A percentile compares a stretch with the other conserved stretches of the same genome.
These are phyloP conservation scores for Podila verticillata DNA, from an alignment of 192 early-diverging fungal species.

Conservation along the genomic window DNA sequence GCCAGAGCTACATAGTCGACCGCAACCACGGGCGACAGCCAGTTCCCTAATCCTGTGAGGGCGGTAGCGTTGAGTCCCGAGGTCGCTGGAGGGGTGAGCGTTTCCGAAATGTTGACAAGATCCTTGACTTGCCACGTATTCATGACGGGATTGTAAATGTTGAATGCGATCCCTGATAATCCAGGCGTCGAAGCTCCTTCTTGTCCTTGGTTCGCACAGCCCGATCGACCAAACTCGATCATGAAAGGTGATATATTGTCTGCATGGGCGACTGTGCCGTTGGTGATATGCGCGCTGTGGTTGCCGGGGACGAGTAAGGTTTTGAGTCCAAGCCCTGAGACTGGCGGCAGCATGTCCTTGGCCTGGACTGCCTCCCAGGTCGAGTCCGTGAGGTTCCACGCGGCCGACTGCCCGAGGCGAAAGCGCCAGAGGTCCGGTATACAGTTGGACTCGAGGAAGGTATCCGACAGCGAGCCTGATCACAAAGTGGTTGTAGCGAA, in stretches of 20 bases:
- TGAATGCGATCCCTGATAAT: slow-evolving; percentile 39
- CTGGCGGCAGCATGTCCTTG: slow-evolving; percentile 21
- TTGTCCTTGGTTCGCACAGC: slow-evolving; percentile 26
- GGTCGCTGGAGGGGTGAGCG: not conserved
- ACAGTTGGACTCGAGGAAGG: slow-evolving; percentile 32
- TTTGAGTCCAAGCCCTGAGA: slow-evolving; percentile 35
- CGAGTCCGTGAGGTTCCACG: slow-evolving; percentile 30
- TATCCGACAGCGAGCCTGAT: slow-evolving; percentile 21
- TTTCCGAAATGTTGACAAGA: slow-evolving; percentile 18
- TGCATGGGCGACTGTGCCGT: slow-evolving; percentile 10
- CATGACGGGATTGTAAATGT: slow-evolving; percentile 45
- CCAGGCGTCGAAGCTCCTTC: not conserved
- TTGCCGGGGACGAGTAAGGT: slow-evolving; percentile 31
- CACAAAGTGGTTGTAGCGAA: not conserved
- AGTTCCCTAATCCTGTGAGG: slow-evolving; percentile 11
- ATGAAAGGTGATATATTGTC: slow-evolving; percentile 39
- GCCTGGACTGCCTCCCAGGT: slow-evolving; percentile 31
- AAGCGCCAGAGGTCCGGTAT: slow-evolving; percentile 33
- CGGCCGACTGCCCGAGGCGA: slow-evolving; percentile 14
- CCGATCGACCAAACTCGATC: slow-evolving; percentile 42
- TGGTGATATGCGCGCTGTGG: slow-evolving; percentile 10
- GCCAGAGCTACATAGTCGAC: slow-evolving; percentile 27
- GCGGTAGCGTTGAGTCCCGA: slow-evolving; percentile 19
- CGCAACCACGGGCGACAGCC: slow-evolving; percentile 20
- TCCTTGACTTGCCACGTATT: slow-evolving; percentile 31